These are phyloP conservation scores for Boletus vermiculosoides DNA, from an alignment of 768 basidiomycete genomes.

Conservation along the genomic window DNA sequence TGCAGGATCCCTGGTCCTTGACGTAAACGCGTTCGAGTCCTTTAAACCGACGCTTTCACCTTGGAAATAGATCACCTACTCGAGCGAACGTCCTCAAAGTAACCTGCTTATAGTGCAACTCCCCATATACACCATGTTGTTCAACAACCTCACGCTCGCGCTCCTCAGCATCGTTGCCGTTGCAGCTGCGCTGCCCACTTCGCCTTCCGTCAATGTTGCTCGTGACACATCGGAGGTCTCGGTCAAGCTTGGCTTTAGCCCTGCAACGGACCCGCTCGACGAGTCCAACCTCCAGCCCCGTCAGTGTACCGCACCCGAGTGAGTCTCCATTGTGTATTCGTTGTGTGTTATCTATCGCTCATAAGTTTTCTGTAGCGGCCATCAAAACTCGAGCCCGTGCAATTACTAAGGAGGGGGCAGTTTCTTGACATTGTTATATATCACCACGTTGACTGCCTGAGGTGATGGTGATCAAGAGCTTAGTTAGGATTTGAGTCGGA, in stretches of 20 bases:
- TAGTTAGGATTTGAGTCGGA: too few relatives aligned
- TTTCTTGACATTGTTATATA: too few relatives aligned
- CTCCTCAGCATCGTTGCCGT: constrained; percentile 3
- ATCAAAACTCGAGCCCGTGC: too few relatives aligned
- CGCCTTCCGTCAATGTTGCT: background rate
- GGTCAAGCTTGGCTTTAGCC: too few relatives aligned
- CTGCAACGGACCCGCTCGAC: background rate
- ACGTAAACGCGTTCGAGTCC: background rate
- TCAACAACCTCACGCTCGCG: constrained; percentile 6
- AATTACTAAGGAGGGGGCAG: too few relatives aligned
- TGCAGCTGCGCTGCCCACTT: background rate
- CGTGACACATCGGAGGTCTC: background rate
- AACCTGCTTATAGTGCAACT: too few relatives aligned
- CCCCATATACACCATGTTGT: background rate
- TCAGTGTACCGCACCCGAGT: background rate
- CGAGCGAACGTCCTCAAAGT: background rate
- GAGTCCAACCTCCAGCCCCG: too few relatives aligned
- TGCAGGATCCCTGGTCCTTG: background rate
- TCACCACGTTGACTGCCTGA: too few relatives aligned
- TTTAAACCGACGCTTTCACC: background rate
- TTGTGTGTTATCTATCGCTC: too few relatives aligned
- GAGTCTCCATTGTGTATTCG: background rate
- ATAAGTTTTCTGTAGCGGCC: background rate
- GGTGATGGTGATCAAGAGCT: too few relatives aligned
- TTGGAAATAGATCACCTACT: too few relatives aligned